phyloP scores from a whole-genome alignment of 2,329 filamentous ascomycete species.

The Pezicula neosporulosa region DNA sequence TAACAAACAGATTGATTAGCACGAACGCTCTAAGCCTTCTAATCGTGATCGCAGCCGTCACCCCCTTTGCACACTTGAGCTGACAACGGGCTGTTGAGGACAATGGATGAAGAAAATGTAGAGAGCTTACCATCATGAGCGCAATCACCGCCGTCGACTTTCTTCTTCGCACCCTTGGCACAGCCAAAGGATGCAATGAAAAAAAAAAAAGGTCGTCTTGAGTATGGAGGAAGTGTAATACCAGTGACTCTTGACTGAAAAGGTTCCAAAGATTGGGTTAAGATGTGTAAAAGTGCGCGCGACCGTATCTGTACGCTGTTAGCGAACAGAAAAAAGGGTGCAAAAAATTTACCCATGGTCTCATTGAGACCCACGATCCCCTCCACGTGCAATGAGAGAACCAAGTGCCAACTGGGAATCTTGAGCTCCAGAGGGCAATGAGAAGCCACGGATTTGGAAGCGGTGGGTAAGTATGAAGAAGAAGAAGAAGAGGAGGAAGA shows the following conservation, averaged over 20 bases:
- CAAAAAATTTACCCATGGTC: neutral
- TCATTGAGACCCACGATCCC: neutral
- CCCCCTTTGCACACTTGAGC: conserved; percentile 1
- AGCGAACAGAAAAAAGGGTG: neutral
- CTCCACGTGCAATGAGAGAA: conserved; percentile 1
- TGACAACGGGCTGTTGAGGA: neutral
- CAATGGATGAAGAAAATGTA: conserved; percentile 1
- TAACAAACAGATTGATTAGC: conserved; percentile 2
- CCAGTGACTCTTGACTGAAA: conserved; percentile 1
- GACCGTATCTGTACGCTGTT: neutral
- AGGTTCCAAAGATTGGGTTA: neutral
- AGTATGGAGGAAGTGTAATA: conserved; percentile 2
- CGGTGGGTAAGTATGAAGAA: neutral
- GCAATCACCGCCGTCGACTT: neutral
- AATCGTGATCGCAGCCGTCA: neutral
- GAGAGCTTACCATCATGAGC: conserved; percentile 1
- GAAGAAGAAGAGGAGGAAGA: conserved; percentile 2
- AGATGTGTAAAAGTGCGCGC: neutral
- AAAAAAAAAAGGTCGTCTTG: conserved; percentile 1
- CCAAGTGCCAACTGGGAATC: neutral
- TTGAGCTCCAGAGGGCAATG: conserved; percentile 1
- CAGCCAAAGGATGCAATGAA: conserved; percentile 1
- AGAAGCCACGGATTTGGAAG: neutral
- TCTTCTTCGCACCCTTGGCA: conserved; percentile 1
- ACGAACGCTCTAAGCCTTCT: neutral